Percentiles rank a stretch among this genome's conserved stretches.
Evolutionary conservation across 352 stramenopile species (phyloP).

Genomic region (Sclerospora graminicola): DNA sequence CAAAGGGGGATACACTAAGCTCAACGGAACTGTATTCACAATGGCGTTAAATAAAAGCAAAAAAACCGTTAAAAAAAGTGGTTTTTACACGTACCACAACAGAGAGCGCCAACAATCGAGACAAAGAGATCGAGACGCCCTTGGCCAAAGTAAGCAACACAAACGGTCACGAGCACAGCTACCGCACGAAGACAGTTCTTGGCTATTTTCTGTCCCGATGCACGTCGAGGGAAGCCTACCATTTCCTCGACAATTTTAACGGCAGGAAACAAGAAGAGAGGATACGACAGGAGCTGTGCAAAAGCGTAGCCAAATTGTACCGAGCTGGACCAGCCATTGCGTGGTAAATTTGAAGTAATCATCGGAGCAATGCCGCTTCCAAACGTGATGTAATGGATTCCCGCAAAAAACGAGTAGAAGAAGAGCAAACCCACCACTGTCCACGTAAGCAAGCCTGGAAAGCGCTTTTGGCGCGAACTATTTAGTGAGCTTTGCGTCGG

Average conservation of each 20-base stretch:
- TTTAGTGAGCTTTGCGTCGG: slow-evolving; percentile 63
- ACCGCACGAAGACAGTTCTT: slow-evolving; percentile 69
- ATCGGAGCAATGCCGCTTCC: slow-evolving; percentile 52
- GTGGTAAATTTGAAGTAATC: slow-evolving; percentile 60
- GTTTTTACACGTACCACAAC: slow-evolving; percentile 43
- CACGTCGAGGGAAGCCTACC: slow-evolving; percentile 54
- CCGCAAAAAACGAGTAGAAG: slow-evolving; percentile 79
- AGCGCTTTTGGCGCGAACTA: slow-evolving; percentile 48
- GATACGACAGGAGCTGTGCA: slow-evolving; percentile 69
- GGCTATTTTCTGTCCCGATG: slow-evolving; percentile 52
- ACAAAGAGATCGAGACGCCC: slow-evolving; percentile 69
- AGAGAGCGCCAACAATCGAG: slow-evolving; percentile 73
- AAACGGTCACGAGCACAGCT: slow-evolving; percentile 52
- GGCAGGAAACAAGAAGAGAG: slow-evolving; percentile 66
- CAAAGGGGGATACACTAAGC: slow-evolving; percentile 70
- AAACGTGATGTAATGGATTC: slow-evolving; percentile 71
- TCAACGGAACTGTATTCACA: slow-evolving; percentile 47
- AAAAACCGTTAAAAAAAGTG: not conserved
- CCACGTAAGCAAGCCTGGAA: slow-evolving; percentile 38
- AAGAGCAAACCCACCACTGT: slow-evolving; percentile 63
- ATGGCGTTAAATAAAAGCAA: slow-evolving; percentile 1
- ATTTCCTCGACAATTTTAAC: slow-evolving; percentile 83
- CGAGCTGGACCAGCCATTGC: slow-evolving; percentile 61
- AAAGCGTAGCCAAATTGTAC: slow-evolving; percentile 74
- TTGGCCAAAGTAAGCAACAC: slow-evolving; percentile 70